phyloP scores from a whole-genome alignment of 768 basidiomycete genomes.

The Boletus sp. region DNA sequence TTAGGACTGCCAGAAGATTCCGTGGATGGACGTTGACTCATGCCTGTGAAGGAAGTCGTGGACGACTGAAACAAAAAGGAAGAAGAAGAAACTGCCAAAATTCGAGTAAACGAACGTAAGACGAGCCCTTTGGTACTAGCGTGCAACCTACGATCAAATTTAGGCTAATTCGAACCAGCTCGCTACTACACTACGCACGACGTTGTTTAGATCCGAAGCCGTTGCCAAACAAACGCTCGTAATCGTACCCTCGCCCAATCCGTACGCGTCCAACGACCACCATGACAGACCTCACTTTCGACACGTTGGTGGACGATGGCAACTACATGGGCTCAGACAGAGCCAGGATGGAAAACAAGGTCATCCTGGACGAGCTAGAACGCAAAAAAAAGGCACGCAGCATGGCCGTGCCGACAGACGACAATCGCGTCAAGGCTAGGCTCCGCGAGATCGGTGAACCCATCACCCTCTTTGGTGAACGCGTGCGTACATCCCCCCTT shows the following conservation, averaged over 20 bases:
- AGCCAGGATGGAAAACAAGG: slow-evolving; percentile 77
- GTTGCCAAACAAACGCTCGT: slow-evolving; percentile 35
- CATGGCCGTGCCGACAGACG: slow-evolving; percentile 96
- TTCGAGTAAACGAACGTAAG: slow-evolving; percentile 28
- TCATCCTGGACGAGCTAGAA: slow-evolving; percentile 93
- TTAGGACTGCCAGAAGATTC: slow-evolving; percentile 22
- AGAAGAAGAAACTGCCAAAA: slow-evolving; percentile 2
- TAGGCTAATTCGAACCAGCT: not conserved
- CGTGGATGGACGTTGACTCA: slow-evolving; percentile 33
- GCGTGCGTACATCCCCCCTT: slow-evolving; percentile 55
- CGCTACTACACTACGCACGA: not conserved
- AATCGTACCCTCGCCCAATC: too few relatives aligned
- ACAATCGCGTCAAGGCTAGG: slow-evolving; percentile 85
- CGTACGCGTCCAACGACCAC: slow-evolving; percentile 5
- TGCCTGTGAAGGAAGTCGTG: slow-evolving; percentile 12
- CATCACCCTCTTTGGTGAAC: slow-evolving; percentile 96
- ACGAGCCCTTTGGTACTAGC: not conserved
- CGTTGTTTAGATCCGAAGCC: slow-evolving; percentile 34
- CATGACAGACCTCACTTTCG: slow-evolving; percentile 77
- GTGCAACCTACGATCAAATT: not conserved
- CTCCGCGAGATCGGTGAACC: slow-evolving; percentile 95
- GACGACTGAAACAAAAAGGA: not conserved
- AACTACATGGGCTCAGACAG: slow-evolving; percentile 72
- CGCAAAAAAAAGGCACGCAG: slow-evolving; percentile 92
- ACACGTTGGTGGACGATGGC: slow-evolving; percentile 76